Evolutionary conservation across 495 filamentous ascomycete genomes (phyloP).

Genomic region (Elasticomyces elasticus): DNA sequence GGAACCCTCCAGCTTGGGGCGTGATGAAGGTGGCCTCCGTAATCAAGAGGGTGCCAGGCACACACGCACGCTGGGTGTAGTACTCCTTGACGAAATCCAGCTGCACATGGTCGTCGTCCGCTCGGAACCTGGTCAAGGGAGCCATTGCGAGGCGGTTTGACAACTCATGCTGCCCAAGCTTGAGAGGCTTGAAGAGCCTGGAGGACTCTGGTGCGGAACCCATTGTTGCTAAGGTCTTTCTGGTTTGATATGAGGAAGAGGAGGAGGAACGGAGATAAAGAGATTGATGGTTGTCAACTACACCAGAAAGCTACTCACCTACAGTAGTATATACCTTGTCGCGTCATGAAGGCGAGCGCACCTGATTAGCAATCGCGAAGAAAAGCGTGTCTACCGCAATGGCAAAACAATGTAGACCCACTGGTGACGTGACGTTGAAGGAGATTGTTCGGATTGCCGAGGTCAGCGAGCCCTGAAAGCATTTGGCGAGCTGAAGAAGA

Average conservation of each 20-base stretch:
- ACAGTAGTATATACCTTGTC: too few relatives aligned
- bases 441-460: too few relatives aligned
- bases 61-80: constrained; percentile 51
- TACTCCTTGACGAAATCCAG: constrained; percentile 42
- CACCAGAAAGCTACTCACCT: too few relatives aligned
- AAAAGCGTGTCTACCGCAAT: too few relatives aligned
- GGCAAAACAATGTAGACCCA: too few relatives aligned
- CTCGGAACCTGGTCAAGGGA: constrained; percentile 22
- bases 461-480: too few relatives aligned
- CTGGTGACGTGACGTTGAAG: too few relatives aligned
- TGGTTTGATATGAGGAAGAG: not conserved
- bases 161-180: constrained; percentile 14
- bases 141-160: constrained; percentile 20
- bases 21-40: constrained; percentile 59
- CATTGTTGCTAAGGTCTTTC: constrained; percentile 1
- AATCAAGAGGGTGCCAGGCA: constrained; percentile 53
- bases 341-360: not conserved
- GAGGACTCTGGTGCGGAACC: constrained; percentile 9
- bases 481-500: too few relatives aligned
- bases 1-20: constrained; percentile 40
- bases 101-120: constrained; percentile 35
- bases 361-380: too few relatives aligned
- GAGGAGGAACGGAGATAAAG: not conserved
- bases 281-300: not conserved
- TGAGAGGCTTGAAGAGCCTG: constrained; percentile 22